phyloP scores from a whole-genome alignment of 2,329 filamentous ascomycete species.

The Xylariomycetidae sp. region DNA sequence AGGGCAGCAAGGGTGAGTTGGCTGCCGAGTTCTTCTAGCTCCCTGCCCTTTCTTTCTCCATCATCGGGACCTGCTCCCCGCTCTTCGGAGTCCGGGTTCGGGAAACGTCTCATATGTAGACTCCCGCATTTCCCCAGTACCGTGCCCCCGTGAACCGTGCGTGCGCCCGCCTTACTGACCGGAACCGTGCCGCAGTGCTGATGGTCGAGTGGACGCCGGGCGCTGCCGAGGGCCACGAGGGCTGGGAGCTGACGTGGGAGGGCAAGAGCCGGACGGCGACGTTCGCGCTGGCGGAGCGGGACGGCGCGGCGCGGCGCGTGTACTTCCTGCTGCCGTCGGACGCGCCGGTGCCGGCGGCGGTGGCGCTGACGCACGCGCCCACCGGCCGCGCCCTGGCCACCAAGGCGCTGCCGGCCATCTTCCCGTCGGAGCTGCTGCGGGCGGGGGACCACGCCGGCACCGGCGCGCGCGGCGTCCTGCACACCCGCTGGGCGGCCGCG shows the following conservation, averaged over 20 bases:
- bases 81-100: too few relatives aligned
- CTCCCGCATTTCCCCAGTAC: too few relatives aligned
- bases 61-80: too few relatives aligned
- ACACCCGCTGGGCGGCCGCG: conserved; percentile 87
- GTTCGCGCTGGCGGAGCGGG: conserved; percentile 57
- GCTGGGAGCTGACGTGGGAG: conserved; percentile 79
- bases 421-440: conserved; percentile 65
- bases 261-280: conserved; percentile 65
- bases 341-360: conserved; percentile 62
- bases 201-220: conserved; percentile 83
- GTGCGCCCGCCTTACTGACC: too few relatives aligned
- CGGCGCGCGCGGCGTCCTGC: conserved; percentile 77
- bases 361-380: conserved; percentile 53
- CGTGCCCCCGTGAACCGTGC: too few relatives aligned
- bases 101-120: too few relatives aligned
- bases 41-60: too few relatives aligned
- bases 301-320: conserved; percentile 46
- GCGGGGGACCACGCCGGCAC: conserved; percentile 57
- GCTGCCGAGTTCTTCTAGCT: too few relatives aligned
- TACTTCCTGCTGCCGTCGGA: conserved; percentile 78
- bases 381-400: conserved; percentile 44
- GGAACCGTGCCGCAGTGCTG: too few relatives aligned
- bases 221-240: conserved; percentile 28
- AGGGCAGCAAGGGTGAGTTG: conserved; percentile 87
- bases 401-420: conserved; percentile 82